Base-by-base conservation (phyloP, 2,329 filamentous ascomycete genomes). In the Chrysosphaeria jannelii region DNA sequence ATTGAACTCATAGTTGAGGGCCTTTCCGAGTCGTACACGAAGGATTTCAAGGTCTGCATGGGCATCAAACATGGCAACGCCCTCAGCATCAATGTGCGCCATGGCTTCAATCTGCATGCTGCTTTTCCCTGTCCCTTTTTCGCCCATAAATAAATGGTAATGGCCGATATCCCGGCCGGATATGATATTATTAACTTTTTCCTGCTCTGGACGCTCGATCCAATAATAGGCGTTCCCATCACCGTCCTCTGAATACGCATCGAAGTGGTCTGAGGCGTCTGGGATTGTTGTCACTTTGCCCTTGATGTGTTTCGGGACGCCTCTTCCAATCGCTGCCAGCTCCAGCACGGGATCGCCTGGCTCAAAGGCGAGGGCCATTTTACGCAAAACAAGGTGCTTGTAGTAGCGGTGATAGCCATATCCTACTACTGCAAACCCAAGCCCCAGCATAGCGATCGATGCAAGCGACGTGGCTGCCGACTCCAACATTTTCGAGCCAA, bases 41-140 rank as follows among this genome's bases (percentile, higher is more conserved):
- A 97, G 89, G 28, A 97, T 89, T 37, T 97, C 85, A 2, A 79
- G 57, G 41, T 97, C 79, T 5, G 78, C 70, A 43, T 97, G 85
- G 1, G 81, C 79, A 44, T 97, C 85, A 36, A 93, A 74, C 75
- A 97, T 90, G 33, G 79, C 70, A 21, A 81, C 68, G 12, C 75
- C 75, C 29, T 85, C 70, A 4, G 78, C 85, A 30, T 90, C 61
- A 26, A 79, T 68, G 42, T 88, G 88, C 25, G 68, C 65, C 81
- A 97, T 97, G 6, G 76, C 75, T 39, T 93, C 76, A 11, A 97
- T 36, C 16, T 97, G 48, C 85, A 97, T 93, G 33, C 74, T 88
- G 29, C 74, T 88, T 50, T 97, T 97, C 5, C 85, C 85, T 0
- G 75, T 88, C 5, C 85, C 85, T 46, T 97, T 93, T 39, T 93